phyloP scores from a whole-genome alignment of 140 eudicot genomes.

The Erigeron philadelphicus region DNA sequence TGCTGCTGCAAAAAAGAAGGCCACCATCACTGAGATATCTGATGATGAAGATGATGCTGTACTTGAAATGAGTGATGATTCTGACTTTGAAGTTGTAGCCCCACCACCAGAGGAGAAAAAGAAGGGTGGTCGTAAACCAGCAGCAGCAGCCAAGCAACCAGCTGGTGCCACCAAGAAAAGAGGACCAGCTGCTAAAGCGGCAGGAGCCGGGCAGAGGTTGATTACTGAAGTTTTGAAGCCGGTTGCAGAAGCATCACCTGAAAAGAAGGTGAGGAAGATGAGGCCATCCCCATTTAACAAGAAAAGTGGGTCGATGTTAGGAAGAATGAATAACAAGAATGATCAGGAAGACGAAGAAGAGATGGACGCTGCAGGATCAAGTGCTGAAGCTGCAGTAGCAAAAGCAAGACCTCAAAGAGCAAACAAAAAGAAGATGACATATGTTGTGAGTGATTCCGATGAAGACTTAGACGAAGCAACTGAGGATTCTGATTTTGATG shows the following conservation, averaged over 20 bases:
- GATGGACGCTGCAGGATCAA: slow-evolving; percentile 34
- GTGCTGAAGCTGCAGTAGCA: slow-evolving; percentile 31
- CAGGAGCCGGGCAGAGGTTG: slow-evolving; percentile 40
- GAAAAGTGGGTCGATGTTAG: slow-evolving; percentile 67
- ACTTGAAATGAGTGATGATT: slow-evolving; percentile 38
- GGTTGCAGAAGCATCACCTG: slow-evolving; percentile 60
- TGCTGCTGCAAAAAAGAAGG: slow-evolving; percentile 47
- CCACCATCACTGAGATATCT: slow-evolving; percentile 33
- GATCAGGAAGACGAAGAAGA: slow-evolving; percentile 37
- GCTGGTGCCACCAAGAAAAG: slow-evolving; percentile 62
- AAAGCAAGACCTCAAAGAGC: slow-evolving; percentile 66
- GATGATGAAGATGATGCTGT: slow-evolving; percentile 40
- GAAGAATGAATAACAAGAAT: slow-evolving; percentile 23
- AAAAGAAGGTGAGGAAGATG: slow-evolving; percentile 84
- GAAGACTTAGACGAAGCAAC: slow-evolving; percentile 38
- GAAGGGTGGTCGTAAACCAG: slow-evolving; percentile 51
- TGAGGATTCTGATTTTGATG: slow-evolving; percentile 24
- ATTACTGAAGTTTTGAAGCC: slow-evolving; percentile 59
- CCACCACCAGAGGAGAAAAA: slow-evolving; percentile 36
- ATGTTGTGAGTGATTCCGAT: slow-evolving; percentile 67
- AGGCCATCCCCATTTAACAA: slow-evolving; percentile 81
- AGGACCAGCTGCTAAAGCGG: slow-evolving; percentile 43
- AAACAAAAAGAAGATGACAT: slow-evolving; percentile 36
- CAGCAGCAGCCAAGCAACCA: slow-evolving; percentile 40
- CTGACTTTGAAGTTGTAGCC: slow-evolving; percentile 34